phyloP scores from a whole-genome alignment of 2,329 filamentous ascomycete species.

The Xylaria sp. region DNA sequence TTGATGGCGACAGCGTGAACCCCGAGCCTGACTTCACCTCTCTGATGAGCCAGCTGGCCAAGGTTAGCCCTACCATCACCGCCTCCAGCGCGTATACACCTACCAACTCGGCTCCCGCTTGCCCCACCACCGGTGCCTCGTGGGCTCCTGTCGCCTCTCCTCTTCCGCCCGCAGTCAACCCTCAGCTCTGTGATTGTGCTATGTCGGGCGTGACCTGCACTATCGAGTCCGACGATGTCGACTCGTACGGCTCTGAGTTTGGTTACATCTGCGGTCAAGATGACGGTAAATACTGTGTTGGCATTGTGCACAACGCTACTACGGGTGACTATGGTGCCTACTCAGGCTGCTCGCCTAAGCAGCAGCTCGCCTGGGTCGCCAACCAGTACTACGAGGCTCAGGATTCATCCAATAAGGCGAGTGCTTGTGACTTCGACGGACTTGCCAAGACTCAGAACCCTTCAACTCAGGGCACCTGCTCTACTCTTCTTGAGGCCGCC shows the following conservation, averaged over 20 bases:
- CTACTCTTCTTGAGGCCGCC: slow-evolving; percentile 69
- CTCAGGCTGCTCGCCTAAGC: slow-evolving; percentile 76
- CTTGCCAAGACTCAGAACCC: slow-evolving; percentile 66
- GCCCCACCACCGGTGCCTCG: slow-evolving; percentile 71
- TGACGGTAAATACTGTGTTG: slow-evolving; percentile 66
- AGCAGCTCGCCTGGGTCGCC: slow-evolving; percentile 79
- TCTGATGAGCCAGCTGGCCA: slow-evolving; percentile 76
- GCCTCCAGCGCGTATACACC: slow-evolving; percentile 75
- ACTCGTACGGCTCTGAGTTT: slow-evolving; percentile 77
- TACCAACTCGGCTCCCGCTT: slow-evolving; percentile 76
- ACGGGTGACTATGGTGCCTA: slow-evolving; percentile 79
- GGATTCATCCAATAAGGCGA: slow-evolving; percentile 61
- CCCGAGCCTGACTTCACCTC: slow-evolving; percentile 80
- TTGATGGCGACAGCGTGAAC: slow-evolving; percentile 68
- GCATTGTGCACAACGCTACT: slow-evolving; percentile 74
- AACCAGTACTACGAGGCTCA: slow-evolving; percentile 72
- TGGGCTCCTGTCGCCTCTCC: slow-evolving; percentile 76
- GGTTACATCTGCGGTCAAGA: slow-evolving; percentile 74
- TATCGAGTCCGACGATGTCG: slow-evolving; percentile 65
- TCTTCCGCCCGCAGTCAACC: slow-evolving; percentile 86
- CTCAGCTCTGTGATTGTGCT: slow-evolving; percentile 88
- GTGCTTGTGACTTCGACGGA: slow-evolving; percentile 78
- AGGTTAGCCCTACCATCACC: slow-evolving; percentile 73
- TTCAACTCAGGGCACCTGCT: slow-evolving; percentile 65
- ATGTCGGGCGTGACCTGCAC: slow-evolving; percentile 76